Percentiles rank a stretch among this genome's conserved stretches.
phyloP scores from a whole-genome alignment of 2,329 filamentous ascomycete genomes.

The Trichophyton verrucosum region DNA sequence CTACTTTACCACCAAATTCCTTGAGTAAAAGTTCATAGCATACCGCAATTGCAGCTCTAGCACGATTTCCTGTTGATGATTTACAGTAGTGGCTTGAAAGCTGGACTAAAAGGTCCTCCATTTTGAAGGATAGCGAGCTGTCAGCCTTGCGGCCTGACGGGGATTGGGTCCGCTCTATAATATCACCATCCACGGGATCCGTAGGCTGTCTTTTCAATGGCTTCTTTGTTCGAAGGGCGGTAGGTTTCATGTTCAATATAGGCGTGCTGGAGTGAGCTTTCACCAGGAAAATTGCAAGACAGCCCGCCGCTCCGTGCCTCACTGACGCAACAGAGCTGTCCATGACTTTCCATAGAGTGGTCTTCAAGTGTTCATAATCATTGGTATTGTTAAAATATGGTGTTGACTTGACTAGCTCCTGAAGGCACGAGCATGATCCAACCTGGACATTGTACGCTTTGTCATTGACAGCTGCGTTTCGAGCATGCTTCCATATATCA shows the following conservation, averaged over 20 bases:
- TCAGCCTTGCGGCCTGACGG: conserved; percentile 43
- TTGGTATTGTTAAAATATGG: conserved; percentile 73
- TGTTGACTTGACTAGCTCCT: conserved; percentile 58
- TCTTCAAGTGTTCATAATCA: conserved; percentile 83
- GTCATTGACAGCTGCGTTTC: conserved; percentile 62
- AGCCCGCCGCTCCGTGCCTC: conserved; percentile 74
- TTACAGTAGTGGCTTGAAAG: conserved; percentile 71
- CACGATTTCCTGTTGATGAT: conserved; percentile 63
- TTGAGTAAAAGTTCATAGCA: conserved; percentile 76
- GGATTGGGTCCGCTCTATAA: conserved; percentile 58
- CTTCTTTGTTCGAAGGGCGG: conserved; percentile 59
- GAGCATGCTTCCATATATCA: conserved; percentile 85
- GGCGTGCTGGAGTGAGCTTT: conserved; percentile 61
- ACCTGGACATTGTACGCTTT: conserved; percentile 73
- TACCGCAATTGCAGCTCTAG: conserved; percentile 69
- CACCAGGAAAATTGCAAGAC: conserved; percentile 68
- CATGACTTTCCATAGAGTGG: conserved; percentile 70
- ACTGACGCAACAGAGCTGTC: conserved; percentile 65
- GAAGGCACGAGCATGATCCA: conserved; percentile 66
- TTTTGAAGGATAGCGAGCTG: conserved; percentile 56
- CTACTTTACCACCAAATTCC: conserved; percentile 64
- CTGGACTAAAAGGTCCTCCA: conserved; percentile 65
- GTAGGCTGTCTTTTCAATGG: conserved; percentile 49
- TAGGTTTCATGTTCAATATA: conserved; percentile 41
- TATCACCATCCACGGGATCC: conserved; percentile 48